Evolutionary conservation across 768 basidiomycete species (phyloP), one percentile per base, ranked within the genome.

Genomic region (Boletus fagicola): DNA sequence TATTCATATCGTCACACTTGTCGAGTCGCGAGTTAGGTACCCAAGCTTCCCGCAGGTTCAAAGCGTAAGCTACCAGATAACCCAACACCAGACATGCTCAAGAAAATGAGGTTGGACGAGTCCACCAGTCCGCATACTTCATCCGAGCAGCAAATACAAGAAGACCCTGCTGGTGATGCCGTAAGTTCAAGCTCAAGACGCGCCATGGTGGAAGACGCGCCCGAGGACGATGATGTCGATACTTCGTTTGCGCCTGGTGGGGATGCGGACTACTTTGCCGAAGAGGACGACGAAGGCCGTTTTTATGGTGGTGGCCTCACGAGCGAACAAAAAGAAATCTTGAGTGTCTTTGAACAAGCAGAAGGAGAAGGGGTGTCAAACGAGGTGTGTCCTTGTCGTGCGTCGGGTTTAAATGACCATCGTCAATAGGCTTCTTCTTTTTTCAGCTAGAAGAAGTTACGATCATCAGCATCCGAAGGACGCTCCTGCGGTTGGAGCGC

Each of bases 261-360:
- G 24, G 94, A 96, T 62, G 89, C 91, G 0, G 93, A 95, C 68
- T 95, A 94, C 70, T 94, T 90, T 65, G 82, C 70, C 5, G 95
- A 96, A 64, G 94, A 95, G 72, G 94, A 95, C 66, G 91, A 89
- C 24, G 93, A 94, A 64, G 94, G 92, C 1, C 80, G 94, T 12
- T 95, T 96, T 74, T 96, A 87, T 66, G 97, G 97, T 39, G 94
- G 95, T 1, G 97, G 97, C 2, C 76, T 99, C 59, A 95, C 93
- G 2, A 81, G 79, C 39, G 89, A 94, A 68, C 97, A 99, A 76
- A 95, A 98, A 69, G 87, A 94, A 55, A 98, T 99, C 39, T 69
- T 99, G 56, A 93, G 91, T 62, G 95, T 99, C 57, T 96, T 99
- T 70, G 96, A 98, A 63, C 80, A 75, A 50, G 81, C 85, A 7